Evolutionary conservation across 164 flowering plant genomes (phyloP), one percentile per base, ranked within the genome.

Genomic region (Tetracentron sinense): DNA sequence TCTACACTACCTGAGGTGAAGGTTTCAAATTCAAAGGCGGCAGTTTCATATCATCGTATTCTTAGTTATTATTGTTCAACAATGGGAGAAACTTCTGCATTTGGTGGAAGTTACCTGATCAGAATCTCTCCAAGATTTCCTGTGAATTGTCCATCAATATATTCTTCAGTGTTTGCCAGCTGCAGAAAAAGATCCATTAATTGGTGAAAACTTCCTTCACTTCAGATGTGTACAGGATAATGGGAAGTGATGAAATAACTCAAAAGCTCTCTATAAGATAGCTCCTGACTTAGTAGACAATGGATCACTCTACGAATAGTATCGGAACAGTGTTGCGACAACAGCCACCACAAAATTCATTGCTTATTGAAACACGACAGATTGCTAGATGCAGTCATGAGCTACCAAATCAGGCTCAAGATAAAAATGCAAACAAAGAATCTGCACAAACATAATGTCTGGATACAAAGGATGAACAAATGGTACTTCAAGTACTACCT

Each of bases 41-140:
- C n/a, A n/a, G n/a, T n/a, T n/a, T n/a, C n/a, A n/a, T n/a, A n/a
- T n/a, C n/a, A n/a, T n/a, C n/a, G n/a, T n/a, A n/a, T n/a, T n/a
- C n/a, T n/a, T n/a, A n/a, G n/a, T n/a, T n/a, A n/a, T n/a, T n/a
- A n/a, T n/a, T n/a, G n/a, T n/a, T n/a, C 7, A 14, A 47, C 16
- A 46, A 51, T 2, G 27, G 12, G 19, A 33, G 42, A 21, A 33
- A 47, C 23, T 35, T 35, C 19, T 55, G 48, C 35, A 22, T n/a
- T 49, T 38, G 52, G 29, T 16, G 30, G 27, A 52, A 54, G 17
- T 54, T 79, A 93, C 98, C 98, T 87, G 66, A 93, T 90, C 71
- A 93, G 73, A 61, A 90, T 91, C 83, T 93, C 98, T 72, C 98
- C 98, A 22, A 90, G 87, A 61, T 84, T 82, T 65, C 98, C 98